Evolutionary conservation across 768 basidiomycete species (phyloP), one percentile per base, ranked within the genome.

Genomic region (Termitomyces sp.): DNA sequence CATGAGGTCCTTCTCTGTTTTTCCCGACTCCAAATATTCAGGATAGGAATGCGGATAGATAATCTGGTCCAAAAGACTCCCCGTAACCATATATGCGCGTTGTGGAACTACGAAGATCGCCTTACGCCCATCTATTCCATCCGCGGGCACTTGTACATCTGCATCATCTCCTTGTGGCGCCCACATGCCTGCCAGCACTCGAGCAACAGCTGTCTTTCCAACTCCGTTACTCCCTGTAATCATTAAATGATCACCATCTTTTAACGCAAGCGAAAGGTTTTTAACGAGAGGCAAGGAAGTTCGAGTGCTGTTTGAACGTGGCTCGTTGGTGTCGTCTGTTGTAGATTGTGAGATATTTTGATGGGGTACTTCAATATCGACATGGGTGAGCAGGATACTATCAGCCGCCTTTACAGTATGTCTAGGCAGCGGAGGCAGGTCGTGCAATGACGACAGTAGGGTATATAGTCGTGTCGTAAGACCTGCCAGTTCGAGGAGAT

Each of bases 161-260:
- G 72, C 68, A 32, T 47, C 60, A n/a, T 56, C 25, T 31, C 74
- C 79, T 12, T 73, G 71, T 2, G 86, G 79, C 0, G 87, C 85
- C 96, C 96, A 98, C 5, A 98, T 73, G 3, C 92, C 90, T 0
- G 94, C 93, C 9, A 97, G 71, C 7, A 98, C 88, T 5, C 96
- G 80, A 2, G 94, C 92, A 27, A 95, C 83, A 9, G 91, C 83
- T 0, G 91, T 93, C 74, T 97, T 96, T 0, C 94, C 94, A 2
- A 94, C 91, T 0, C 94, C 94, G 63, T 94, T 96, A 51, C 88
- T 86, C 1, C 94, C 95, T 0, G 93, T 95, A 60, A 97, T 92
- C 84, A 97, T 89, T 7, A 95, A 73, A 64, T 97, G 94, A 70
- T 96, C 89, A 2, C 91, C 90, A 15, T 78, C 74, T 33, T 63